Conservation (phyloP, 805 yeast genomes). For the Saturnispora hagleri region DNA sequence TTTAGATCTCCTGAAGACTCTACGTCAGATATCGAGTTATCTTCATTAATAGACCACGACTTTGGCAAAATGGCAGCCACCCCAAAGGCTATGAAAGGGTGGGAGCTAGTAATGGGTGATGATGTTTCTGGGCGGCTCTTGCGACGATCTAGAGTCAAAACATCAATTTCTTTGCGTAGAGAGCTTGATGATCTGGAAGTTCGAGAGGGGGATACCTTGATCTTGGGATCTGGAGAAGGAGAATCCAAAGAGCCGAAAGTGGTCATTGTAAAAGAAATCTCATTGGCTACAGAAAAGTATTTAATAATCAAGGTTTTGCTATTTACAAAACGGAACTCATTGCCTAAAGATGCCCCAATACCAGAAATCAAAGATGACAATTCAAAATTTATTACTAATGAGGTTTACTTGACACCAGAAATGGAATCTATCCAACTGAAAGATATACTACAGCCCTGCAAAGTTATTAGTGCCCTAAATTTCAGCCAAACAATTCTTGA, state of each 20-base stretch:
- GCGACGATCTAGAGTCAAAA: background rate
- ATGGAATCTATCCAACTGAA: slow-evolving; percentile 33
- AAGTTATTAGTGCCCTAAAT: slow-evolving; percentile 32
- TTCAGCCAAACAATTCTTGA: slow-evolving; percentile 29
- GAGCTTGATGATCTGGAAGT: slow-evolving; percentile 39
- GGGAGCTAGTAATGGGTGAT: slow-evolving; percentile 25
- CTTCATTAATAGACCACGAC: background rate
- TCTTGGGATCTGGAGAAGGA: slow-evolving; percentile 30
- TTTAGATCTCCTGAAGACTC: background rate
- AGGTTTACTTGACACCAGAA: slow-evolving; percentile 47
- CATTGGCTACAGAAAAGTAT: slow-evolving; percentile 39
- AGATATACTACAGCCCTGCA: slow-evolving; percentile 37
- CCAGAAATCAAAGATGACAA: slow-evolving; percentile 18
- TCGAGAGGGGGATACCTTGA: slow-evolving; percentile 44
- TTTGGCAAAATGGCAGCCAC: slow-evolving; percentile 20
- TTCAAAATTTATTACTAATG: slow-evolving; percentile 28
- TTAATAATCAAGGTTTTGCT: slow-evolving; percentile 41
- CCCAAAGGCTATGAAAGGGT: slow-evolving; percentile 26
- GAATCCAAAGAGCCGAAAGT: slow-evolving; percentile 25
- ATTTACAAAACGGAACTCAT: slow-evolving; percentile 28
- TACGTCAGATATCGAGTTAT: background rate
- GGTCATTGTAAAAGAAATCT: slow-evolving; percentile 43
- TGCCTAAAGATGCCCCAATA: slow-evolving; percentile 11
- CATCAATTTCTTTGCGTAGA: slow-evolving; percentile 21
- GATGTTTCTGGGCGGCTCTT: background rate